Conservation (phyloP, 2,329 filamentous ascomycete species). For the Exophiala mesophila region DNA sequence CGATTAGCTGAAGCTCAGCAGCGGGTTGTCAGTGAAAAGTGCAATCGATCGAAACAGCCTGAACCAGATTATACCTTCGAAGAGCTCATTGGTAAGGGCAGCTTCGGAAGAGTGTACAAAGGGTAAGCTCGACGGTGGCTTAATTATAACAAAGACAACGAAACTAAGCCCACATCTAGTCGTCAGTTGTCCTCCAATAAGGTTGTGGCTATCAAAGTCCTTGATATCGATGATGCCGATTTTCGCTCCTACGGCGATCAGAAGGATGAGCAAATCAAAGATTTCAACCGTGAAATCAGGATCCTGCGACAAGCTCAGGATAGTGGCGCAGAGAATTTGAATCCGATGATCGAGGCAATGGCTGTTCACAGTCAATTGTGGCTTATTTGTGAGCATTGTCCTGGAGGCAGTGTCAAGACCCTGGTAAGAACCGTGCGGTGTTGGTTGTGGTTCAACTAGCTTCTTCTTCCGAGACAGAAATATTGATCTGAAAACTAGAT, state of each 20-base stretch:
- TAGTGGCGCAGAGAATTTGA: conserved; percentile 58
- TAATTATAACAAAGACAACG: too few species aligned
- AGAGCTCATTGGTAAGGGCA: conserved; percentile 48
- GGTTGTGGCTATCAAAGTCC: conserved; percentile 48
- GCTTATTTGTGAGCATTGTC: conserved; percentile 63
- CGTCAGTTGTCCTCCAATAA: conserved; percentile 36
- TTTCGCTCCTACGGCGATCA: conserved; percentile 44
- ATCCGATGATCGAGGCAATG: conserved; percentile 59
- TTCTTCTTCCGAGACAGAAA: neutral
- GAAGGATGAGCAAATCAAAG: conserved; percentile 47
- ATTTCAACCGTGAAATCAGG: conserved; percentile 58
- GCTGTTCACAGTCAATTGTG: conserved; percentile 61
- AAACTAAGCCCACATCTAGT: conserved; percentile 13
- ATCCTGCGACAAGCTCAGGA: conserved; percentile 60
- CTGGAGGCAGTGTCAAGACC: conserved; percentile 61
- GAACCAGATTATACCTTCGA: conserved; percentile 46
- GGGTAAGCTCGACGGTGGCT: conserved; percentile 34
- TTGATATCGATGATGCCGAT: conserved; percentile 47
- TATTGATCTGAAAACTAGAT: conserved; percentile 35
- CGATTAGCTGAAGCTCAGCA: conserved; percentile 44
- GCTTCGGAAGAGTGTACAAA: conserved; percentile 49
- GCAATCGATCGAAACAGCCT: conserved; percentile 41
- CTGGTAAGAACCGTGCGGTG: conserved; percentile 46
- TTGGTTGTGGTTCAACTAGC: neutral
- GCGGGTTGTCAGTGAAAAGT: conserved; percentile 43